Evolutionary conservation across 495 filamentous ascomycete species (phyloP), one percentile per base, ranked within the genome.

Genomic region (Penicillium dipodomyicola): DNA sequence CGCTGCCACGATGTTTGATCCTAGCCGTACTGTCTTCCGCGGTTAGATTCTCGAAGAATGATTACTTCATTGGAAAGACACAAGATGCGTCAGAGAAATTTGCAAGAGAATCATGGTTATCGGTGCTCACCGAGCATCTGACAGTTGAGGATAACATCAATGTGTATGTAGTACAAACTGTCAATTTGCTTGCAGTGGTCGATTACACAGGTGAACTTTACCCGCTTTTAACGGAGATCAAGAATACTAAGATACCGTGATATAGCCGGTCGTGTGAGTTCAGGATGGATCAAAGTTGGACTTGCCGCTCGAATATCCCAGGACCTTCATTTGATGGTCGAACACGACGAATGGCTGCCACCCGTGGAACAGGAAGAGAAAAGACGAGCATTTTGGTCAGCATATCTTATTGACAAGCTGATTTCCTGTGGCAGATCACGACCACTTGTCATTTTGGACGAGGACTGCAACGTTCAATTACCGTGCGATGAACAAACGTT

Each of bases 201-300:
- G 60, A 69, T 59, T 59, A 67, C 55, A 62, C 67, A 27, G 63
- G 66, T 70, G 57, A 57, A 61, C 14, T 14, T 10, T 17, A 9
- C 11, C 33, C 35, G 7, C 27, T 29, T 23, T 23, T 5, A 23
- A 23, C 23, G 0, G 23, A 0, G 23, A 5, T 23, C 23, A 23
- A 5, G 23, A 5, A 23, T 5, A 23, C 23, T 23, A 23, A 5
- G 0, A 29, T 10, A 29, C 9, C 5, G 27, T 29, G 27, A 29
- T 29, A 8, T 10, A 71, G 68, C 67, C 29, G 67, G 69, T 47
- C 60, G 67, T 25, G 58, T 56, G 3, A 52, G 64, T 45, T 61
- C 63, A 3, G 63, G 59, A 1, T 73, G 68, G 69, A 30, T 70
- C 15, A 73, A 73, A 22, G 64, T 72, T 19, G 71, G 71, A 1